Conservation (phyloP, 345 rosid genomes). For the Eucalyptus urophylla region DNA sequence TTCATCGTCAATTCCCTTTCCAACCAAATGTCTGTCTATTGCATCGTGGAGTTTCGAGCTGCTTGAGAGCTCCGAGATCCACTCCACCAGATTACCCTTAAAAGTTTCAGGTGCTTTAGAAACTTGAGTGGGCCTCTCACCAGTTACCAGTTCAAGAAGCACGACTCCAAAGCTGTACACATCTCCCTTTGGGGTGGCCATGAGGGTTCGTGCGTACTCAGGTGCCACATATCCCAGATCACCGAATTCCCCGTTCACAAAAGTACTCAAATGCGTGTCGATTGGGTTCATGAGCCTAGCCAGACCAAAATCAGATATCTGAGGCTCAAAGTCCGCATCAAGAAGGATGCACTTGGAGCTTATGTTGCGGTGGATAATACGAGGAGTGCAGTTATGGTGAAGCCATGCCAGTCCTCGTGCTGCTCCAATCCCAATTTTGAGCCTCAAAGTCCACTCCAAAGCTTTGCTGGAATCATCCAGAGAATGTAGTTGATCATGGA, state of each 20-base stretch:
- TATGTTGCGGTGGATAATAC: slow-evolving; percentile 85
- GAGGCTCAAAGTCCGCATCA: slow-evolving; percentile 73
- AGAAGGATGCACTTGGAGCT: slow-evolving; percentile 88
- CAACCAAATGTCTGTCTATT: slow-evolving; percentile 39
- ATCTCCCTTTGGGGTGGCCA: slow-evolving; percentile 93
- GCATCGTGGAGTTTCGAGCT: slow-evolving; percentile 50
- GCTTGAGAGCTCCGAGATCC: slow-evolving; percentile 44
- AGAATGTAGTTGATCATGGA: slow-evolving; percentile 44
- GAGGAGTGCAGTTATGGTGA: slow-evolving; percentile 92
- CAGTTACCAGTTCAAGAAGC: slow-evolving; percentile 85
- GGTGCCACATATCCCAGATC: slow-evolving; percentile 96
- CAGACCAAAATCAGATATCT: slow-evolving; percentile 91
- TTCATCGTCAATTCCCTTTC: slow-evolving; percentile 62
- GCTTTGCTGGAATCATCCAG: slow-evolving; percentile 27
- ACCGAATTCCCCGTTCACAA: slow-evolving; percentile 95
- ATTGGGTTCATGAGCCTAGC: slow-evolving; percentile 96
- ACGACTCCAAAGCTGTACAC: slow-evolving; percentile 94
- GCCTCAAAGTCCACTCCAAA: slow-evolving; percentile 85
- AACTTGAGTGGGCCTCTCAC: slow-evolving; percentile 71
- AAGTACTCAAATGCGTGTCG: slow-evolving; percentile 90
- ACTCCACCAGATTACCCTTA: slow-evolving; percentile 85
- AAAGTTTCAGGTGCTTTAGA: slow-evolving; percentile 57
- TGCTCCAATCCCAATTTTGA: slow-evolving; percentile 71
- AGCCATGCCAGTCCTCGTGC: slow-evolving; percentile 94
- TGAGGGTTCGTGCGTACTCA: slow-evolving; percentile 71